Base-by-base conservation (phyloP, 2,329 filamentous ascomycete species). In the Hysterium pulicare region DNA sequence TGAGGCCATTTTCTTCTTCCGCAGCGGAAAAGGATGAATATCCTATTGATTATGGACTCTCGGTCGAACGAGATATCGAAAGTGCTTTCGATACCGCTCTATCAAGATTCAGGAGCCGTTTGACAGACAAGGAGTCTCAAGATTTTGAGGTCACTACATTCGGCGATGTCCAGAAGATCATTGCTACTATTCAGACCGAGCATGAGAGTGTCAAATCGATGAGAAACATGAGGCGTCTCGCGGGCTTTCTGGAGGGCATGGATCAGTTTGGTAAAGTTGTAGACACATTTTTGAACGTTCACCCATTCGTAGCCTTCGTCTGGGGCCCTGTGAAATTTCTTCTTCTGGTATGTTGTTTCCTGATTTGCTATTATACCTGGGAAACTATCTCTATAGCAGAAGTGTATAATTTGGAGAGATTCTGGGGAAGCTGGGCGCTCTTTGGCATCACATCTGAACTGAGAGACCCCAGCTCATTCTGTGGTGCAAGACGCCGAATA, bases 251-350 rank as follows among this genome's bases (percentile, higher is more conserved):
- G 5, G 44, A 48, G 6, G 40, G 57, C 7, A 52, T 59, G 2
- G 54, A 57, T 35, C 24, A 55, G 50, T 22, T 59, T 56, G 11
- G 55, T 50, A 6, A 54, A 50, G 44, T 42, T 34, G 55, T 61
- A 45, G 42, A 49, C 16, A 33, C 30, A 28, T 32, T 30, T 26
- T 46, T 46, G n/a, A 50, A 26, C 22, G 2, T 10, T 2, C 7
- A 35, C 5, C 8, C 8, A 7, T 40, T 33, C 33, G 35, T 44
- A 16, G 24, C 21, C n/a, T 44, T 30, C 19, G 32, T 44, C 11
- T 44, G 41, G 41, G 41, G 41, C 31, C 41, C 47, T 42, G 13
- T 38, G 36, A 45, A 48, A 43, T 47, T 36, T 20, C 19, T 22
- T n/a, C 30, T 26, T n/a, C 16, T 28, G 23, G 38, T 38, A 33